phyloP scores from a whole-genome alignment of 148 eudicot genomes.

The Nepenthes mirabilis region DNA sequence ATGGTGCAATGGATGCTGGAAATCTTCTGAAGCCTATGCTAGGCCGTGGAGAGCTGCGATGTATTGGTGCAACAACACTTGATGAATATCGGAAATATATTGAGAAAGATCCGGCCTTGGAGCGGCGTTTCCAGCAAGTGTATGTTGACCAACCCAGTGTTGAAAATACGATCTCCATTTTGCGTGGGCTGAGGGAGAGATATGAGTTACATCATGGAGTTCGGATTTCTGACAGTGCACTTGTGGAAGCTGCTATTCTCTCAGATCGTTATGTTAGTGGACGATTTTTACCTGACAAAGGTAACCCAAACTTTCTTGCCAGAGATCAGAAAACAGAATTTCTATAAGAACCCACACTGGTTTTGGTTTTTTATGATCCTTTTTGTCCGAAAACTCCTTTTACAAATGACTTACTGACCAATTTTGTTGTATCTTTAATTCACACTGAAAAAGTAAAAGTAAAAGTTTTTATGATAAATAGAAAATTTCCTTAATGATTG shows the following conservation, averaged over 20 bases:
- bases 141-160: conserved; percentile 94
- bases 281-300: conserved; percentile 96
- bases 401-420: too few relatives aligned
- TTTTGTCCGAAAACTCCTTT: too few relatives aligned
- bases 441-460: too few relatives aligned
- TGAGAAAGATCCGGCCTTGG: conserved; percentile 94
- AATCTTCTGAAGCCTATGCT: conserved; percentile 98
- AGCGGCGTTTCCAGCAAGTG: conserved; percentile 96
- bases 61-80: conserved; percentile 96
- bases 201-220: conserved; percentile 98
- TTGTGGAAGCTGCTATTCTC: conserved; percentile 90
- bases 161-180: conserved; percentile 86
- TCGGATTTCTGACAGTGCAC: conserved; percentile 88
- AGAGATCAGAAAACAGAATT: too few relatives aligned
- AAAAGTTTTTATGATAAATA: too few relatives aligned
- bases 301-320: conserved; percentile 16
- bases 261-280: conserved; percentile 96
- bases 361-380: too few relatives aligned
- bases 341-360: too few relatives aligned
- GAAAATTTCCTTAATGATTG: too few relatives aligned
- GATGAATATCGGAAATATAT: conserved; percentile 97
- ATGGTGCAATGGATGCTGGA: conserved; percentile 99
- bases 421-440: too few relatives aligned
- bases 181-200: conserved; percentile 94
- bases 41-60: conserved; percentile 94